These are phyloP conservation scores for Talaromyces proteolyticus DNA, from an alignment of 495 filamentous ascomycete genomes.

Conservation along the genomic window DNA sequence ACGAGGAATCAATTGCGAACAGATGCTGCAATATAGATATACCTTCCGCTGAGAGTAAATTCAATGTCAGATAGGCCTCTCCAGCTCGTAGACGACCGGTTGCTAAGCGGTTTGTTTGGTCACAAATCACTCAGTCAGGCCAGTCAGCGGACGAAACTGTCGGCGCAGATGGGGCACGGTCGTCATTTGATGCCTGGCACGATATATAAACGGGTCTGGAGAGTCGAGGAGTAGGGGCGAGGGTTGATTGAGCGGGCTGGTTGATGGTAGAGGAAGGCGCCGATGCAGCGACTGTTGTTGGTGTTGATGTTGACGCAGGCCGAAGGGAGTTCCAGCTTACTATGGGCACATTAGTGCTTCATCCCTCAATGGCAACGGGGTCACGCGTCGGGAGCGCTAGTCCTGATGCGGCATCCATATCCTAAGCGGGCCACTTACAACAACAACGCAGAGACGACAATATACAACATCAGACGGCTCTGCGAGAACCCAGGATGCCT, in stretches of 20 bases:
- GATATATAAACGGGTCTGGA: neutral
- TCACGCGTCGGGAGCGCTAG: neutral
- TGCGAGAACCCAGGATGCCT: no score
- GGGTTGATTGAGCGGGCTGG: neutral
- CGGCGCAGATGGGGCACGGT: neutral
- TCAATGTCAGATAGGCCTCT: neutral
- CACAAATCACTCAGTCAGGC: neutral
- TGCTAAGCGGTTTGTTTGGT: neutral
- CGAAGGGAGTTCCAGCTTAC: no score
- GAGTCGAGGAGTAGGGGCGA: neutral
- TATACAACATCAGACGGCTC: no score
- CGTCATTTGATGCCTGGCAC: neutral
- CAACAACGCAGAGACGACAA: no score
- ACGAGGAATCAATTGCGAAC: no score
- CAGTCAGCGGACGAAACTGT: neutral
- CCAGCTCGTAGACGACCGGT: neutral
- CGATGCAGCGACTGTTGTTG: no score
- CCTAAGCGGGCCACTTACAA: neutral
- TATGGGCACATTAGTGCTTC: no score
- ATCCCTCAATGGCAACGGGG: neutral
- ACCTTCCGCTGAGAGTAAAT: no score
- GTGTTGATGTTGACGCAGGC: no score
- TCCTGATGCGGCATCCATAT: neutral
- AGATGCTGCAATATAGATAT: no score
- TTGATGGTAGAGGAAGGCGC: neutral